phyloP scores from a whole-genome alignment of 805 yeast species.

The Suhomyces kilbournensis region DNA sequence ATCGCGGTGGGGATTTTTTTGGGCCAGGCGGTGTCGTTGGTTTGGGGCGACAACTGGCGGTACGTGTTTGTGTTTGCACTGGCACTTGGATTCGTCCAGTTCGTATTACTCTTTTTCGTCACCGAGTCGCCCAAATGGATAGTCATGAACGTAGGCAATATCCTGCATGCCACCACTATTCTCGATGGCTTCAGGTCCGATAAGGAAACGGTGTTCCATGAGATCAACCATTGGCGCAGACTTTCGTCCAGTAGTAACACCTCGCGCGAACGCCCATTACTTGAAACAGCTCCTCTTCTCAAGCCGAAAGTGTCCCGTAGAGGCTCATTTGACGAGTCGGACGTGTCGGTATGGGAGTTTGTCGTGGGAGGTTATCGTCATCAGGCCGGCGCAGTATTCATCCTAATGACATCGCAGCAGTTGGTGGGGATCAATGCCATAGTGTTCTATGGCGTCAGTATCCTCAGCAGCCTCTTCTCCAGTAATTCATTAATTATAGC shows the following conservation, averaged over 20 bases:
- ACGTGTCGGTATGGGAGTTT: slow-evolving; percentile 19
- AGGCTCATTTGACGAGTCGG: slow-evolving; percentile 31
- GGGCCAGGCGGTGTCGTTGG: slow-evolving; percentile 31
- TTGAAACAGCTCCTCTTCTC: slow-evolving; percentile 3
- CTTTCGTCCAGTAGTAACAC: neutral
- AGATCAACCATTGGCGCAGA: slow-evolving; percentile 37
- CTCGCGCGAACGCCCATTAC: neutral
- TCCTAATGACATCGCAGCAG: slow-evolving; percentile 40
- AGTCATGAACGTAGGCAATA: slow-evolving; percentile 28
- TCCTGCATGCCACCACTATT: slow-evolving; percentile 25
- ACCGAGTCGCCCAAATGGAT: slow-evolving; percentile 45
- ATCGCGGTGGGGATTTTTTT: slow-evolving; percentile 37
- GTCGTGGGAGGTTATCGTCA: slow-evolving; percentile 13
- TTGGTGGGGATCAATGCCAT: slow-evolving; percentile 28
- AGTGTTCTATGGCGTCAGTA: slow-evolving; percentile 22
- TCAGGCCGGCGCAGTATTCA: slow-evolving; percentile 21
- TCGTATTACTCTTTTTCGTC: slow-evolving; percentile 29
- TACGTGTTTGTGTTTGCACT: slow-evolving; percentile 26
- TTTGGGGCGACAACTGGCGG: slow-evolving; percentile 40
- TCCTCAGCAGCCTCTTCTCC: slow-evolving; percentile 12
- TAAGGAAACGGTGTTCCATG: slow-evolving; percentile 26
- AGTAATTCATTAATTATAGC: slow-evolving; percentile 17
- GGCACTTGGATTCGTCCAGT: slow-evolving; percentile 25
- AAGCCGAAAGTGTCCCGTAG: slow-evolving; percentile 15
- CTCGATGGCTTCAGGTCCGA: slow-evolving; percentile 30